Evolutionary conservation across 2,329 filamentous ascomycete species (phyloP).

Genomic region (Pseudocercospora cruenta): DNA sequence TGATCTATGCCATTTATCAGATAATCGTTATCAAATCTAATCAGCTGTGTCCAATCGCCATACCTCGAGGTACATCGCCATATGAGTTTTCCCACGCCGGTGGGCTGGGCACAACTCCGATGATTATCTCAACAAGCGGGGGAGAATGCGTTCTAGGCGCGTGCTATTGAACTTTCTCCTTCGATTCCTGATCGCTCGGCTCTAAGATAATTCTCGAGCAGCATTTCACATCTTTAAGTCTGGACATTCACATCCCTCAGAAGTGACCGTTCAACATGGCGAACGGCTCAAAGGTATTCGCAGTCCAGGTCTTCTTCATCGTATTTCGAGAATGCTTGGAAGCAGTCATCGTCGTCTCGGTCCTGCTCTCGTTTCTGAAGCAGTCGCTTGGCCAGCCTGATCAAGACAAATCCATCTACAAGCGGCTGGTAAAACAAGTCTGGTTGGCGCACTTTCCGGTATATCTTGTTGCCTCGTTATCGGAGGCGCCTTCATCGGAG

Average conservation of each 20-base stretch:
- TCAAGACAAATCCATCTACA: slow-evolving; percentile 65
- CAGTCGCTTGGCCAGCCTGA: slow-evolving; percentile 70
- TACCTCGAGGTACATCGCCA: too few species aligned
- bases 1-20: too few species aligned
- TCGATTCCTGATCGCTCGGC: neutral
- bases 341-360: slow-evolving; percentile 80
- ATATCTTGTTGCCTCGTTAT: slow-evolving; percentile 67
- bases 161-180: neutral
- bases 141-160: too few species aligned
- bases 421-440: slow-evolving; percentile 55
- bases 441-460: slow-evolving; percentile 69
- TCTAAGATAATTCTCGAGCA: neutral
- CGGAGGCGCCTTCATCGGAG: slow-evolving; percentile 69
- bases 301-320: slow-evolving; percentile 73
- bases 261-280: too few species aligned
- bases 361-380: slow-evolving; percentile 82
- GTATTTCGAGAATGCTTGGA: slow-evolving; percentile 84
- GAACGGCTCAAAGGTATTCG: too few species aligned
- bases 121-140: too few species aligned
- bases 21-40: too few species aligned
- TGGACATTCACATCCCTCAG: too few species aligned
- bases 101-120: too few species aligned
- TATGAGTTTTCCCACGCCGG: too few species aligned
- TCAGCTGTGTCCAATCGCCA: too few species aligned
- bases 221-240: neutral